phyloP scores from a whole-genome alignment of 176 grass and related monocot species.

The Chloris gayana region DNA sequence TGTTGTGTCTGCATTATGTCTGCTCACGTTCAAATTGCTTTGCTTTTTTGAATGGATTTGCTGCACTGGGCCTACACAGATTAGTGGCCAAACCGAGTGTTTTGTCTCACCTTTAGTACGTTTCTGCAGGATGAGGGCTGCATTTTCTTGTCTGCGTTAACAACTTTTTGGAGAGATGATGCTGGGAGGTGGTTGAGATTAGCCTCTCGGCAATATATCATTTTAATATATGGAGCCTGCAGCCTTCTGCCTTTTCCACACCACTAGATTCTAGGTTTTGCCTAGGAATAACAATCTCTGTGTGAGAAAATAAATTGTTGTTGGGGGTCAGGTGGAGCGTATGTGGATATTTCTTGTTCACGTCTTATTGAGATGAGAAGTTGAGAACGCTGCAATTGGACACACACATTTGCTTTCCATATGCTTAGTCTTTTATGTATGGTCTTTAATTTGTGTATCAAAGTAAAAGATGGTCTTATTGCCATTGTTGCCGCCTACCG shows the following conservation, averaged over 20 bases:
- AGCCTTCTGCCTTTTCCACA: constrained; percentile 18
- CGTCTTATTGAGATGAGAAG: background rate
- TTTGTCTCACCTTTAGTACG: constrained; percentile 43
- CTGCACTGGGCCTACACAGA: background rate
- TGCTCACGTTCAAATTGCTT: background rate
- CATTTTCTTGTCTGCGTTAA: constrained; percentile 43
- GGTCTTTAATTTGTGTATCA: no score
- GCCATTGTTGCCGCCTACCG: no score
- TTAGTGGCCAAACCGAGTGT: constrained; percentile 31
- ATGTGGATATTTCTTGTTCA: no score
- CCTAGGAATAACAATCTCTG: background rate
- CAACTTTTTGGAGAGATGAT: constrained; percentile 8
- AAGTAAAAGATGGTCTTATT: no score
- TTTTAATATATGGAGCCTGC: constrained; percentile 36
- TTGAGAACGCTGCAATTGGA: background rate
- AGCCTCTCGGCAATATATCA: constrained; percentile 5
- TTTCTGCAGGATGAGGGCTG: constrained; percentile 34
- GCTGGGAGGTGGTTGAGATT: constrained; percentile 43
- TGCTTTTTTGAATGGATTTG: constrained; percentile 34
- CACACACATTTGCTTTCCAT: background rate
- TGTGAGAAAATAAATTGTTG: no score
- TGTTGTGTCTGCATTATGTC: constrained; percentile 39
- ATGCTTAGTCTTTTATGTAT: no score
- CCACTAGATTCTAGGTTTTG: constrained; percentile 38
- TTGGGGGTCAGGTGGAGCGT: no score